These are phyloP conservation scores for Epichloe glyceriae DNA, from an alignment of 2,329 filamentous ascomycete species.

Conservation along the genomic window DNA sequence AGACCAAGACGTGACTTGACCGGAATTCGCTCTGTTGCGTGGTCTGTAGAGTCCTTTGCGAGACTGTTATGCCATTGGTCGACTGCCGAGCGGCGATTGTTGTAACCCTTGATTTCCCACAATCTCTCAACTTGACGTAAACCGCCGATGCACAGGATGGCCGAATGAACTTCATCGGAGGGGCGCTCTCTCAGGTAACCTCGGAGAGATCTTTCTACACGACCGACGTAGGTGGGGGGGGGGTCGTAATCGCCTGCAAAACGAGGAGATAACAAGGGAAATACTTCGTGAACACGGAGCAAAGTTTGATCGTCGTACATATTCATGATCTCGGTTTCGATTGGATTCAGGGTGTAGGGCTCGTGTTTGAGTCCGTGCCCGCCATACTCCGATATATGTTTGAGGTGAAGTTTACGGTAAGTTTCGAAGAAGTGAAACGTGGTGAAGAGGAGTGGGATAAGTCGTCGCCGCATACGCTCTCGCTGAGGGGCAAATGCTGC, in stretches of 20 bases:
- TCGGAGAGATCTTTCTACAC: constrained; percentile 47
- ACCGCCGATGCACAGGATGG: constrained; percentile 47
- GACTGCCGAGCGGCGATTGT: constrained; percentile 42
- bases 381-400: constrained; percentile 39
- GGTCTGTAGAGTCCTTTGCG: constrained; percentile 33
- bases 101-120: constrained; percentile 56
- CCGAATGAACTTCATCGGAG: constrained; percentile 47
- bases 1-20: constrained; percentile 39
- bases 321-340: constrained; percentile 47
- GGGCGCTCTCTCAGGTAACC: constrained; percentile 52
- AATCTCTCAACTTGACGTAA: constrained; percentile 49
- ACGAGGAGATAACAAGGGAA: constrained; percentile 53
- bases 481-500: constrained; percentile 46
- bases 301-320: constrained; percentile 54
- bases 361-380: constrained; percentile 37
- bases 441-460: constrained; percentile 51
- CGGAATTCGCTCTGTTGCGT: constrained; percentile 21
- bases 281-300: constrained; percentile 49
- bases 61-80: constrained; percentile 46
- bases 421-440: constrained; percentile 57
- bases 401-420: constrained; percentile 45
- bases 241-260: constrained; percentile 47
- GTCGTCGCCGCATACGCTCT: constrained; percentile 49
- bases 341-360: constrained; percentile 49
- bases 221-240: constrained; percentile 51